phyloP scores from a whole-genome alignment of 192 early-diverging fungal species.

The Funneliformis geosporum region DNA sequence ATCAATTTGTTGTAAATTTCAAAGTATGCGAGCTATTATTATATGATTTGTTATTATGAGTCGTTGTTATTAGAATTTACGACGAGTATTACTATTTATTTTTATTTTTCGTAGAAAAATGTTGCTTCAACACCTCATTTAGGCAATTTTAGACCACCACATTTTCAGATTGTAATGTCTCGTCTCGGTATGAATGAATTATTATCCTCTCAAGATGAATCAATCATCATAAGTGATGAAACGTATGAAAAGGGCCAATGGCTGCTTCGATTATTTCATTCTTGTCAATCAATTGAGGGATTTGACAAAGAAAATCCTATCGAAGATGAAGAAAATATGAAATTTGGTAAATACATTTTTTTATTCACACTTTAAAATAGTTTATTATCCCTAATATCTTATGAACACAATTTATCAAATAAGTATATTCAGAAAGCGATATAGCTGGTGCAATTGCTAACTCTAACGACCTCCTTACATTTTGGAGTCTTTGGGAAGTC shows the following conservation, averaged over 20 bases:
- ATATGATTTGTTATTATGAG: neutral
- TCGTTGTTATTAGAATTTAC: neutral
- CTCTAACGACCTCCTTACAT: constrained; percentile 54
- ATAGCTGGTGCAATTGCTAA: constrained; percentile 24
- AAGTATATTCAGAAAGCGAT: constrained; percentile 30
- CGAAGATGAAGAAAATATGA: constrained; percentile 35
- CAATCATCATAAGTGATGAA: neutral
- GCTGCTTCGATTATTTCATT: constrained; percentile 58
- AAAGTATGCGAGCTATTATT: neutral
- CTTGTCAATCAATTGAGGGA: constrained; percentile 47
- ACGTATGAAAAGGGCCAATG: constrained; percentile 38
- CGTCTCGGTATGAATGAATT: constrained; percentile 53
- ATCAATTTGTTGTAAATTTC: constrained; percentile 3
- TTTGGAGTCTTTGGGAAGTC: constrained; percentile 77
- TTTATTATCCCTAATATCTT: neutral
- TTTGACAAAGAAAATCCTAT: constrained; percentile 30
- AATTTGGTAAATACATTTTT: constrained; percentile 20
- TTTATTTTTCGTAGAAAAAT: constrained; percentile 11
- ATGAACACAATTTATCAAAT: neutral
- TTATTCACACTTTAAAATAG: neutral
- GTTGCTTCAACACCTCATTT: constrained; percentile 51
- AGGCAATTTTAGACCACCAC: constrained; percentile 63
- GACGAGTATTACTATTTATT: neutral
- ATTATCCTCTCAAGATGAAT: constrained; percentile 25
- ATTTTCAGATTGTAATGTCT: constrained; percentile 62